phyloP scores from a whole-genome alignment of 164 flowering plant species.

The Nymphaea colorata region DNA sequence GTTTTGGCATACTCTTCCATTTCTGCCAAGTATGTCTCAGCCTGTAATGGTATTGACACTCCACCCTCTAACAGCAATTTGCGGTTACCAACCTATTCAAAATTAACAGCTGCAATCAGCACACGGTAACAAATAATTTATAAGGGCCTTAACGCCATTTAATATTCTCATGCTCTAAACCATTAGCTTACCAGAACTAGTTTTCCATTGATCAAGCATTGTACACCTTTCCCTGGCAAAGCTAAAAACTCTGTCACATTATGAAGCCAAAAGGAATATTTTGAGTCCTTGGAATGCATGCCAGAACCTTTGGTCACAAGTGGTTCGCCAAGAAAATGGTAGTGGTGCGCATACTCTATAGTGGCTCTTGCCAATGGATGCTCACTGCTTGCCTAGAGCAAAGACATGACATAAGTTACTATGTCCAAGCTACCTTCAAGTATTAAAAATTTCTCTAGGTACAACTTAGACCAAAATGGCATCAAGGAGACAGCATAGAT shows the following conservation, averaged over 20 bases:
- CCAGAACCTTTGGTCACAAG: slow-evolving; percentile 22
- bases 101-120: background rate
- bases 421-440: too few relatives aligned
- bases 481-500: background rate
- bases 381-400: slow-evolving; percentile 79
- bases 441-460: too few relatives aligned
- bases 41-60: slow-evolving; percentile 34
- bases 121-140: background rate
- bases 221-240: slow-evolving; percentile 84
- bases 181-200: slow-evolving; percentile 50
- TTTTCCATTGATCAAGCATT: slow-evolving; percentile 56
- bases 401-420: background rate
- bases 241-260: slow-evolving; percentile 66
- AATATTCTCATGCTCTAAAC: background rate
- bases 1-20: slow-evolving; percentile 89
- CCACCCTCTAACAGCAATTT: slow-evolving; percentile 68
- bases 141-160: too few relatives aligned
- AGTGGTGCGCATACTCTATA: slow-evolving; percentile 56
- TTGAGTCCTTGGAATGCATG: slow-evolving; percentile 17
- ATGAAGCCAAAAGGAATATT: slow-evolving; percentile 70
- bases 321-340: slow-evolving; percentile 67
- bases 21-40: slow-evolving; percentile 61
- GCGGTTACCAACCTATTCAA: slow-evolving; percentile 81
- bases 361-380: slow-evolving; percentile 91
- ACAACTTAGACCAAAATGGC: background rate